These are phyloP conservation scores for Nicotiana paniculata DNA, from an alignment of 257 asterid genomes.

Conservation along the genomic window DNA sequence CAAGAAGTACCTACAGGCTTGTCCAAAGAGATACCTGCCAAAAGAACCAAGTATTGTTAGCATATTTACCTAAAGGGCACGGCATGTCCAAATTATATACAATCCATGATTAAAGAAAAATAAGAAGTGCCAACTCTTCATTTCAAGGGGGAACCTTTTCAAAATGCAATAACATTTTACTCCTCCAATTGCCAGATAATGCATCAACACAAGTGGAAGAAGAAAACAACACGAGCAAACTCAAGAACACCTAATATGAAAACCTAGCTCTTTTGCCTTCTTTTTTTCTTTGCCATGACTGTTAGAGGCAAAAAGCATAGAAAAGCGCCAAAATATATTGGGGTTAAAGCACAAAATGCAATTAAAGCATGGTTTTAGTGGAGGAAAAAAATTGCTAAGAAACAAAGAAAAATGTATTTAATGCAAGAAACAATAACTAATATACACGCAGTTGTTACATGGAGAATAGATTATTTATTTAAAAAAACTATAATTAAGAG, in stretches of 20 bases:
- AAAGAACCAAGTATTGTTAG: neutral
- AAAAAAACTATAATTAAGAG: neutral
- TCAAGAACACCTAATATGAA: slow-evolving; percentile 2
- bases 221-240: neutral
- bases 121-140: neutral
- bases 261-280: neutral
- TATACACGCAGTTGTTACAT: neutral
- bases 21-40: slow-evolving; percentile 69
- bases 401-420: neutral
- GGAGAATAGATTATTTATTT: neutral
- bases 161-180: neutral
- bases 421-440: neutral
- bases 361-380: neutral
- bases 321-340: neutral
- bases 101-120: neutral
- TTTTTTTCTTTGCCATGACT: neutral
- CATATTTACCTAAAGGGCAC: neutral
- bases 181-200: neutral
- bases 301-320: neutral
- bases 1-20: slow-evolving; percentile 67
- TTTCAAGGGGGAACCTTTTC: neutral
- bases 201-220: neutral
- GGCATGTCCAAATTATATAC: neutral
- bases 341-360: neutral
- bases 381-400: neutral